These are phyloP conservation scores for Xerocomus potaroensis DNA, from an alignment of 768 basidiomycete genomes.

Conservation along the genomic window DNA sequence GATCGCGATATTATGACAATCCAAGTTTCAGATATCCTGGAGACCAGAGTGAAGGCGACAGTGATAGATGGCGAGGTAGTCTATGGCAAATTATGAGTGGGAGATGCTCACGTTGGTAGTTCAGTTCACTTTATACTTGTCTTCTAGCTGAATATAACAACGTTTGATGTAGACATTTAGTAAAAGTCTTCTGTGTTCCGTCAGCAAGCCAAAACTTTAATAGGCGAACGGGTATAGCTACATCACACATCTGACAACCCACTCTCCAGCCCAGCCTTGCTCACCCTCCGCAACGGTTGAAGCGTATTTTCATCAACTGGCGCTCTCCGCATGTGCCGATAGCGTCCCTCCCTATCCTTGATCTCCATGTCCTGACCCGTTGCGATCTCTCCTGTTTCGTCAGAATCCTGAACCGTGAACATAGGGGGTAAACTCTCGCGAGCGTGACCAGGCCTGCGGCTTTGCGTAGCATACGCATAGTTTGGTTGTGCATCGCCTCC, in stretches of 20 bases:
- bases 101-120: neutral
- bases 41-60: slow-evolving; percentile 64
- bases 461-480: slow-evolving; percentile 42
- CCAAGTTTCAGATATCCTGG: slow-evolving; percentile 55
- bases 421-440: slow-evolving; percentile 60
- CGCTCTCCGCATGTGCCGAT: slow-evolving; percentile 80
- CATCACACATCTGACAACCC: slow-evolving; percentile 22
- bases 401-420: slow-evolving; percentile 25
- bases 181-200: neutral
- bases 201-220: slow-evolving; percentile 3
- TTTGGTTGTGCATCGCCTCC: slow-evolving; percentile 30
- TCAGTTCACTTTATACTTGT: neutral
- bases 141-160: neutral
- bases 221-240: slow-evolving; percentile 17
- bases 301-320: slow-evolving; percentile 86
- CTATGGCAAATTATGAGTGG: slow-evolving; percentile 45
- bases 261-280: slow-evolving; percentile 91
- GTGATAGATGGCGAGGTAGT: slow-evolving; percentile 69
- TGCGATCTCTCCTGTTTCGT: slow-evolving; percentile 31
- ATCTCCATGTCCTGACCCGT: slow-evolving; percentile 86
- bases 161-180: too few species aligned
- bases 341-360: slow-evolving; percentile 78
- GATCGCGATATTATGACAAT: slow-evolving; percentile 76
- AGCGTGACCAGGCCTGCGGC: slow-evolving; percentile 56
- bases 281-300: slow-evolving; percentile 85